Evolutionary conservation across 1,284 basidiomycete species (phyloP).

Genomic region (Lentinula novae-zelandiae): DNA sequence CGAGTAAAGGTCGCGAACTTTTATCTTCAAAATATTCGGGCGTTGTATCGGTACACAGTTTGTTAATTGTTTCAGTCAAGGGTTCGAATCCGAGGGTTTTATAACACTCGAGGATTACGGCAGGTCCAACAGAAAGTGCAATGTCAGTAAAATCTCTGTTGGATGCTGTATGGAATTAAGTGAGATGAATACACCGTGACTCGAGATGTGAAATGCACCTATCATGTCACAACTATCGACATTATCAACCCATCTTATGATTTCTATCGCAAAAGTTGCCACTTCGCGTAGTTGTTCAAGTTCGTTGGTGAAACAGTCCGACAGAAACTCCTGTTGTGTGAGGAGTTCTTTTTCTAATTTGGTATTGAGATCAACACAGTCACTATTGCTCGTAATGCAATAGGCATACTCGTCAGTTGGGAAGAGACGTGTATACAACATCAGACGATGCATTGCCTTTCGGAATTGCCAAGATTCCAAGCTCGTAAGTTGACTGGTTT

Average conservation of each 20-base stretch:
- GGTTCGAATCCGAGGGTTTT: conserved; percentile 4
- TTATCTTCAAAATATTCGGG: conserved; percentile 5
- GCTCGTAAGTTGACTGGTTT: conserved; percentile 8
- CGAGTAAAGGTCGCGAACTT: background rate
- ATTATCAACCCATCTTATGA: background rate
- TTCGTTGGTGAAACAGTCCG: background rate
- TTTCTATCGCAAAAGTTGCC: background rate
- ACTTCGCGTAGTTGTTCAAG: background rate
- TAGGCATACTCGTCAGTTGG: background rate
- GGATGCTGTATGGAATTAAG: background rate
- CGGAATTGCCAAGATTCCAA: conserved; percentile 17
- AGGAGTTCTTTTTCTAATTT: background rate
- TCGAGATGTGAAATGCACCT: background rate
- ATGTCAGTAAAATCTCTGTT: conserved; percentile 1
- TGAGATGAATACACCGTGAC: background rate
- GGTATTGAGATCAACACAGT: background rate
- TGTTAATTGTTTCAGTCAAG: conserved; percentile 1
- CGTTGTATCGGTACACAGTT: background rate
- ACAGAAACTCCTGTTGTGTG: background rate
- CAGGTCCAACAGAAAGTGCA: conserved; percentile 1
- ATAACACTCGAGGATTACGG: conserved; percentile 4
- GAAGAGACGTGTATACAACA: conserved; percentile 15
- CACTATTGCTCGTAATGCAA: background rate
- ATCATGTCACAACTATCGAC: conserved; percentile 1
- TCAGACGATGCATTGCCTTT: conserved; percentile 16